Conservation (phyloP, 2,329 filamentous ascomycete genomes). For the Colletotrichum noveboracense region DNA sequence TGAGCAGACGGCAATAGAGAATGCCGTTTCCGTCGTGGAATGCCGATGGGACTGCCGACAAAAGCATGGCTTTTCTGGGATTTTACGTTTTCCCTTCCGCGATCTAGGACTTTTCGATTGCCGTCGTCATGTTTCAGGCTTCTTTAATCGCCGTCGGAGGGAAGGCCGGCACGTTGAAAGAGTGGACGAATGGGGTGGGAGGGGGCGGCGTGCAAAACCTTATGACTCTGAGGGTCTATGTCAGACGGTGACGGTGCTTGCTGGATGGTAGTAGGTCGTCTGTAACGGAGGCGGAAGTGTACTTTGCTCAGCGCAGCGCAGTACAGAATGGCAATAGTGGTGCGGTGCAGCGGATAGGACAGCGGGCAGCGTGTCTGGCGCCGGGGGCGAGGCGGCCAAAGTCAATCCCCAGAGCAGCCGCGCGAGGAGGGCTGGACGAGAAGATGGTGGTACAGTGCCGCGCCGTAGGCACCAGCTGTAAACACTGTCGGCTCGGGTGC, state of each 20-base stretch:
- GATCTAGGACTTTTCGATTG: constrained; percentile 1
- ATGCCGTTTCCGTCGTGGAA: neutral
- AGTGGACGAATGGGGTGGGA: neutral
- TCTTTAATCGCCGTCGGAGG: neutral
- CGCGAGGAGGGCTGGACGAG: neutral
- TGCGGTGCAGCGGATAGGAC: neutral
- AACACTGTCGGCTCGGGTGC: neutral
- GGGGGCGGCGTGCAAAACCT: neutral
- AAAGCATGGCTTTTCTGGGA: neutral
- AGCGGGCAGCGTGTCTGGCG: neutral
- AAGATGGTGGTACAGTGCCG: neutral
- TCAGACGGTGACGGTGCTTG: neutral
- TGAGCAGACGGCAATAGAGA: neutral
- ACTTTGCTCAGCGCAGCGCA: neutral
- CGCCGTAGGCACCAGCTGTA: neutral
- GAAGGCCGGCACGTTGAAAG: neutral
- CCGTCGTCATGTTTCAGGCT: constrained; percentile 6
- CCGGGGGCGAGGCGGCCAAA: neutral
- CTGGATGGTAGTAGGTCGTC: neutral
- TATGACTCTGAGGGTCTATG: constrained; percentile 1
- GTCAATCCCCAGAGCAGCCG: neutral
- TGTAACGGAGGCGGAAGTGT: neutral
- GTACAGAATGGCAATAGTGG: neutral
- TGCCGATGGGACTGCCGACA: constrained; percentile 11
- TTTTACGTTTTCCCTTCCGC: neutral